Evolutionary conservation across 345 rosid genomes (phyloP).

Genomic region (Aquilaria sinensis): DNA sequence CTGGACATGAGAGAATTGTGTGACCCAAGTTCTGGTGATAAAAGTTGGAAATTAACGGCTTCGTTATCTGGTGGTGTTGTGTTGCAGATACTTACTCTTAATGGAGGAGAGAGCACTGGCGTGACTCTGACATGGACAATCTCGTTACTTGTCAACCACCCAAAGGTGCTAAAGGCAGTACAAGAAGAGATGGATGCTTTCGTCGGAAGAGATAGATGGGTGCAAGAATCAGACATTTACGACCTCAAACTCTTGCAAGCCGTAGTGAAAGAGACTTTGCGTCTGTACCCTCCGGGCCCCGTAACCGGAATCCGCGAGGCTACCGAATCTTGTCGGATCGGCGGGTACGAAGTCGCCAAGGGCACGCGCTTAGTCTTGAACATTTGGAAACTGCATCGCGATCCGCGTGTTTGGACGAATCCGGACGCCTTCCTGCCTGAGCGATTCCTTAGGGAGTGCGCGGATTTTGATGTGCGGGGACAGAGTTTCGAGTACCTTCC

Average conservation of each 20-base stretch:
- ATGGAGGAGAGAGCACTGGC: conserved; percentile 51
- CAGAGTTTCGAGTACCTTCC: conserved; percentile 35
- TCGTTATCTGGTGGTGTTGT: no score
- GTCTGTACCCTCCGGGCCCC: conserved; percentile 49
- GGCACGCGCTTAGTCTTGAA: conserved; percentile 45
- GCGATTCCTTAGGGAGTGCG: conserved; percentile 28
- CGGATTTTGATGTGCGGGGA: conserved; percentile 7
- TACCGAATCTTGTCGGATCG: conserved; percentile 35
- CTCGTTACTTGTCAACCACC: conserved; percentile 39
- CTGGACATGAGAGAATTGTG: no score
- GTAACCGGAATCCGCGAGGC: conserved; percentile 46
- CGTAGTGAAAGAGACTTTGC: conserved; percentile 50
- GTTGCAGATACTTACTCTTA: conserved; percentile 34
- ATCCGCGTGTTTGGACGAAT: conserved; percentile 40
- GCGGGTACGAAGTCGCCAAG: conserved; percentile 35
- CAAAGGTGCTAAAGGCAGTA: conserved; percentile 24
- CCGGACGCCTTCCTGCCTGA: conserved; percentile 37
- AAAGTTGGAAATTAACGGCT: no score
- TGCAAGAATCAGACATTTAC: conserved; percentile 45
- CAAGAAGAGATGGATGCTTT: conserved; percentile 47
- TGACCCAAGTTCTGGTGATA: no score
- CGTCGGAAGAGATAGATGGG: conserved; percentile 42
- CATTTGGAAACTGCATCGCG: conserved; percentile 58
- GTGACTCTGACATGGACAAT: conserved; percentile 39
- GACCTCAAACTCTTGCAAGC: conserved; percentile 46